Conservation (phyloP, 768 basidiomycete species). For the Lanmaoa pseudosensibilis region DNA sequence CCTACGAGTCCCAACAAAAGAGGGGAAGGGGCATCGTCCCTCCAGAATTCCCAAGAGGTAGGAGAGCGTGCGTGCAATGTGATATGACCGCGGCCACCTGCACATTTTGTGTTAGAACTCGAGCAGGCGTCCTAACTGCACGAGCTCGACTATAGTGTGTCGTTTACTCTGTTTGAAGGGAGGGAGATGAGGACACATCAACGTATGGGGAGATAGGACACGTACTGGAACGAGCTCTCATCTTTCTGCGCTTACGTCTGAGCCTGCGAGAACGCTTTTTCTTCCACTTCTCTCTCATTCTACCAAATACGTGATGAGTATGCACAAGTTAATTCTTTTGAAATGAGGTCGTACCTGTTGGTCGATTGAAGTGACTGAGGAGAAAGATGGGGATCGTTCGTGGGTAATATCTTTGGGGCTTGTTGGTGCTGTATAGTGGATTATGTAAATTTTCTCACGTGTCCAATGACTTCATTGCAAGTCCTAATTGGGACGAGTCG, state of each 20-base stretch:
- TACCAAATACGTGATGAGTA: slow-evolving; percentile 23
- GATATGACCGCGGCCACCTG: slow-evolving; percentile 17
- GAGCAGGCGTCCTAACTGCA: slow-evolving; percentile 22
- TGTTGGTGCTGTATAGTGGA: slow-evolving; percentile 36
- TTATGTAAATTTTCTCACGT: slow-evolving; percentile 30
- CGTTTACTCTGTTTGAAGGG: slow-evolving; percentile 37
- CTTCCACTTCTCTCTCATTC: slow-evolving; percentile 98
- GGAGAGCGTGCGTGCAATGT: slow-evolving; percentile 29
- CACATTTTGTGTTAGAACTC: slow-evolving; percentile 11
- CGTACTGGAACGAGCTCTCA: slow-evolving; percentile 92
- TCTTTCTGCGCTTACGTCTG: slow-evolving; percentile 93
- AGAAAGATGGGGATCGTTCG: slow-evolving; percentile 10
- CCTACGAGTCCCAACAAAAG: slow-evolving; percentile 26
- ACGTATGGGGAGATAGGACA: slow-evolving; percentile 21
- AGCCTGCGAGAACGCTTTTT: slow-evolving; percentile 93
- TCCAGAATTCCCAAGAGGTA: slow-evolving; percentile 24
- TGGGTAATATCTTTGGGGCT: slow-evolving; percentile 29
- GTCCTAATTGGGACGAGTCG: background rate
- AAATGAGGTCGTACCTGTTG: slow-evolving; percentile 23
- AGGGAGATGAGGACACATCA: background rate
- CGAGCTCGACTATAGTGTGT: slow-evolving; percentile 29
- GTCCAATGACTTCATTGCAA: slow-evolving; percentile 7
- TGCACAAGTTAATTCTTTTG: background rate
- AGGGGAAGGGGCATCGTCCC: slow-evolving; percentile 20
- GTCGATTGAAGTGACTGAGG: slow-evolving; percentile 34